Percentiles rank a stretch among this genome's conserved stretches.
These are phyloP conservation scores for Curvularia hawaiiensis DNA, from an alignment of 2,329 filamentous ascomycete genomes.

Conservation along the genomic window DNA sequence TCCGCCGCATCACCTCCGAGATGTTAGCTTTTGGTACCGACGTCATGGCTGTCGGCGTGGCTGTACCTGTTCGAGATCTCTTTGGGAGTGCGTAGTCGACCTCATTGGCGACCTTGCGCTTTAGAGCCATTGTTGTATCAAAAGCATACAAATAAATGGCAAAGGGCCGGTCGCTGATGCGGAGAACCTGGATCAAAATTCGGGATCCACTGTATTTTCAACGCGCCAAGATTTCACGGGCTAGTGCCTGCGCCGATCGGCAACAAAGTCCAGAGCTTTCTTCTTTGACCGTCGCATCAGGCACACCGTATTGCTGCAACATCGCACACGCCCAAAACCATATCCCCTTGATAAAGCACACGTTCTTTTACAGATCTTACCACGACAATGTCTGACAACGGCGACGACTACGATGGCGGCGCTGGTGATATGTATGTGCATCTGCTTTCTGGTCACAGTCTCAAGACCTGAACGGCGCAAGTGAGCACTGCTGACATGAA, in stretches of 20 bases:
- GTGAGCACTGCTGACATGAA: constrained; percentile 18
- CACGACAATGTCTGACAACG: constrained; percentile 53
- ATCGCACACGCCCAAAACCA: constrained; percentile 6
- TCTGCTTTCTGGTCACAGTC: constrained; percentile 14
- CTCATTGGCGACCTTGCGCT: constrained; percentile 32
- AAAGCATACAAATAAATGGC: constrained; percentile 12
- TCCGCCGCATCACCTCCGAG: constrained; percentile 17
- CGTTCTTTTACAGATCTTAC: neutral
- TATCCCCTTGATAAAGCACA: neutral
- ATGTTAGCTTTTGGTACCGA: constrained; percentile 10
- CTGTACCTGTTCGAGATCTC: constrained; percentile 34
- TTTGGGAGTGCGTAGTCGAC: constrained; percentile 22
- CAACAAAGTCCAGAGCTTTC: constrained; percentile 23
- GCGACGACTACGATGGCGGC: constrained; percentile 45
- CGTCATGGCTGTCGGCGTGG: constrained; percentile 6
- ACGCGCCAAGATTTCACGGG: constrained; percentile 26
- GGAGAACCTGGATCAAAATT: constrained; percentile 8
- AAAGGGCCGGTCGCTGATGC: constrained; percentile 14
- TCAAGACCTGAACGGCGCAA: neutral
- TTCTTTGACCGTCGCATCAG: constrained; percentile 23
- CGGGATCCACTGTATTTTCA: constrained; percentile 26
- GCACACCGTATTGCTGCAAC: constrained; percentile 11
- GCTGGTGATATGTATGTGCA: constrained; percentile 39
- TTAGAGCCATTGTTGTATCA: constrained; percentile 30
- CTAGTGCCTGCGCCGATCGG: constrained; percentile 22